phyloP scores from a whole-genome alignment of 768 basidiomycete species.

The Mycena kentingensis region DNA sequence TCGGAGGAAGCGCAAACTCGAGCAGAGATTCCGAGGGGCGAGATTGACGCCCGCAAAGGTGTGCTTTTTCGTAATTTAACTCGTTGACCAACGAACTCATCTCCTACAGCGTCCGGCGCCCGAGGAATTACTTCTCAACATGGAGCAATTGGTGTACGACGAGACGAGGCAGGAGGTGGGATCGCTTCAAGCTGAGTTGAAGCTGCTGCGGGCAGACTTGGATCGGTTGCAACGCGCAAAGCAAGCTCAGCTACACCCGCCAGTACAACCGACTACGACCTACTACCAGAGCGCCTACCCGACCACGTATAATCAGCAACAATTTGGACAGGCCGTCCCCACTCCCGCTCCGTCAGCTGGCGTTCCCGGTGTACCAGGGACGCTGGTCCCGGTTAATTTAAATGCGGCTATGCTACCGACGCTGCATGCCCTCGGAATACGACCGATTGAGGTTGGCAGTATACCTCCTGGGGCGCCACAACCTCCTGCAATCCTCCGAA shows the following conservation, averaged over 20 bases:
- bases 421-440: conserved; percentile 72
- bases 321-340: conserved; percentile 44
- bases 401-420: conserved; percentile 65
- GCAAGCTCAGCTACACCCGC: conserved; percentile 45
- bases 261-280: conserved; percentile 30
- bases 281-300: conserved; percentile 69
- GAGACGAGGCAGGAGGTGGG: no score
- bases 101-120: conserved; percentile 55
- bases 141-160: conserved; percentile 66
- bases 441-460: conserved; percentile 62
- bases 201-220: conserved; percentile 61
- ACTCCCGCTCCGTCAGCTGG: conserved; percentile 33
- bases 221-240: conserved; percentile 73
- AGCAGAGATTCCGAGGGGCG: conserved; percentile 58
- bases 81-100: neutral
- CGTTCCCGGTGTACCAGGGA: conserved; percentile 37
- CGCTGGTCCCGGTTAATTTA: conserved; percentile 67
- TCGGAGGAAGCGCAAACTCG: conserved; percentile 55
- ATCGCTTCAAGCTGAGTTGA: conserved; percentile 60
- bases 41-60: conserved; percentile 61
- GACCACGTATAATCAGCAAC: conserved; percentile 60
- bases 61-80: conserved; percentile 21
- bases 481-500: conserved; percentile 75
- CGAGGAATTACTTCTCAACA: no score
- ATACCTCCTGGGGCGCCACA: conserved; percentile 55